phyloP scores from a whole-genome alignment of 2,329 filamentous ascomycete genomes.

The Sarocladium oryzae region DNA sequence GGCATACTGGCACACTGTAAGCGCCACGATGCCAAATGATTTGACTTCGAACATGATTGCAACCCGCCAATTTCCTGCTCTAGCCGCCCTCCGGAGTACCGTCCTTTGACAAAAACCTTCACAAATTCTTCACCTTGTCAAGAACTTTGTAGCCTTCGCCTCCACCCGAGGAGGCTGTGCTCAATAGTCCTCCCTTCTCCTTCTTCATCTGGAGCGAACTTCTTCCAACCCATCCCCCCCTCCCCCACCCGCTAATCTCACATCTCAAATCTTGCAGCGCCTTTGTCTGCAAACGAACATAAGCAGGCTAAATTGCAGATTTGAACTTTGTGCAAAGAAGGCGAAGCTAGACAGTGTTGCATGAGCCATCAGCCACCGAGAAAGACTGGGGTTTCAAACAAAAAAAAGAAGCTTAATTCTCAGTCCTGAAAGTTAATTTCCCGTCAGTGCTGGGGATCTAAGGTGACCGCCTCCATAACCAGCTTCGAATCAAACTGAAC shows the following conservation, averaged over 20 bases:
- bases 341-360: no score
- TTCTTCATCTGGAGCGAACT: not conserved
- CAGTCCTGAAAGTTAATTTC: not conserved
- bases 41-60: no score
- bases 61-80: not conserved
- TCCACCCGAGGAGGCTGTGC: slow-evolving; percentile 3
- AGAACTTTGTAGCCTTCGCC: not conserved
- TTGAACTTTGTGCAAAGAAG: no score
- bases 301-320: not conserved
- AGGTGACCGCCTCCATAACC: no score
- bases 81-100: not conserved
- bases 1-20: not conserved
- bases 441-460: no score
- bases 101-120: not conserved
- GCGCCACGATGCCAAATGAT: no score
- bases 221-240: not conserved
- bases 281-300: not conserved
- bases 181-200: not conserved
- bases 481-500: not conserved
- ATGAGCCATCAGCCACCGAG: no score
- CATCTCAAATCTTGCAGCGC: no score
- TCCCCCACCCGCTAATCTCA: not conserved
- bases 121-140: not conserved
- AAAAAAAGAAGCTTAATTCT: slow-evolving; percentile 1
- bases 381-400: no score